Conservation (phyloP, 2,329 filamentous ascomycete species). For the Aspergillus udagawae region DNA sequence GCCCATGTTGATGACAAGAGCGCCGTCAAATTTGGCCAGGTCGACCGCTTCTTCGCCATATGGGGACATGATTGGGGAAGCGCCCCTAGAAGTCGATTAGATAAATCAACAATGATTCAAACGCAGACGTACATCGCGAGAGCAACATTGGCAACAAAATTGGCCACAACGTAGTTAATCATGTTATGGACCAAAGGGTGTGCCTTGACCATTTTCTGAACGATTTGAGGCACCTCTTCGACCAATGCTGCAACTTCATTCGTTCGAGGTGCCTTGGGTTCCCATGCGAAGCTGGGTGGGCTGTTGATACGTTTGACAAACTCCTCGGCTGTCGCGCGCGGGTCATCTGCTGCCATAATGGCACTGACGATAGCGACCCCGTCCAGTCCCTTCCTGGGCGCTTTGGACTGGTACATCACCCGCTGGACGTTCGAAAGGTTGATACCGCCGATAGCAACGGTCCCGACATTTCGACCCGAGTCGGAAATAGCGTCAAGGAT, state of each 20-base stretch:
- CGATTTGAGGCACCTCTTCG: slow-evolving; percentile 43
- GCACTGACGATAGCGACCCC: slow-evolving; percentile 88
- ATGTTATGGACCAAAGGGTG: slow-evolving; percentile 89
- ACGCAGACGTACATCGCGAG: slow-evolving; percentile 56
- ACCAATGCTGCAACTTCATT: slow-evolving; percentile 28
- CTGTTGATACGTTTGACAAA: slow-evolving; percentile 55
- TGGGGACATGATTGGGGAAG: slow-evolving; percentile 91
- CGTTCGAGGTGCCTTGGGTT: slow-evolving; percentile 22
- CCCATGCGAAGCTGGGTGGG: slow-evolving; percentile 31
- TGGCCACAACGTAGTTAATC: slow-evolving; percentile 94
- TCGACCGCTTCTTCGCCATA: slow-evolving; percentile 78
- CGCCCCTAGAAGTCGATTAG: slow-evolving; percentile 50
- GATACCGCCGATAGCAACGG: slow-evolving; percentile 85
- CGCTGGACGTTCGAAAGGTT: slow-evolving; percentile 70
- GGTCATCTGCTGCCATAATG: slow-evolving; percentile 69
- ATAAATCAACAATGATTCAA: background rate
- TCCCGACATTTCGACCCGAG: slow-evolving; percentile 38
- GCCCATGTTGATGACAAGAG: slow-evolving; percentile 91
- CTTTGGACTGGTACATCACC: slow-evolving; percentile 66
- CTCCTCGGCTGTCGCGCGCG: slow-evolving; percentile 57
- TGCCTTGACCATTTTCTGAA: slow-evolving; percentile 57
- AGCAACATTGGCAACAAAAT: slow-evolving; percentile 88
- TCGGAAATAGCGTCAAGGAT: slow-evolving; percentile 61
- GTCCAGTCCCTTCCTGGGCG: slow-evolving; percentile 59
- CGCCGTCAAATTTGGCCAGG: slow-evolving; percentile 70